Percentiles rank a stretch among this genome's conserved stretches.
Conservation (phyloP, 345 rosid species). For the Carallia pectinifolia region DNA sequence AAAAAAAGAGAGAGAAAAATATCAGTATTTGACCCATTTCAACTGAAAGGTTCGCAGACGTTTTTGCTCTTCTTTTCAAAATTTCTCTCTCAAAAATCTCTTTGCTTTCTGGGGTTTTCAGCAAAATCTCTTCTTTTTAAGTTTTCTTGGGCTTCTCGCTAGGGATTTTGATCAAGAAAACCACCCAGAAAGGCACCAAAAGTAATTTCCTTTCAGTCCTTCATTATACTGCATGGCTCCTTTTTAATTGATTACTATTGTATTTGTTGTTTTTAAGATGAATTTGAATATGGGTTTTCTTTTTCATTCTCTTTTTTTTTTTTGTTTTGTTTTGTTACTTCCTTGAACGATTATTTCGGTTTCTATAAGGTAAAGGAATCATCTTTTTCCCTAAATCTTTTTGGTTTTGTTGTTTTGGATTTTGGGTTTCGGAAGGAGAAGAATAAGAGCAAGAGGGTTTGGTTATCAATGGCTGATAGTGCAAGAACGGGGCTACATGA, state of each 20-base stretch:
- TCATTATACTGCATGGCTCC: neutral
- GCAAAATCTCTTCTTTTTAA: too few relatives aligned
- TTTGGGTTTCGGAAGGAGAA: neutral
- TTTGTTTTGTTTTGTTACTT: neutral
- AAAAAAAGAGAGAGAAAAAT: neutral
- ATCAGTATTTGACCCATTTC: neutral
- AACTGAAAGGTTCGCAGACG: neutral
- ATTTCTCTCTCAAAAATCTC: neutral
- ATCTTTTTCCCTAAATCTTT: neutral
- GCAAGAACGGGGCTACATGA: conserved; percentile 55
- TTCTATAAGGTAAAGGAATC: too few relatives aligned
- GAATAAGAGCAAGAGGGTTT: conserved; percentile 1
- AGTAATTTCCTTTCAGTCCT: neutral
- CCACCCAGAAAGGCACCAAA: neutral
- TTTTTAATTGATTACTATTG: neutral
- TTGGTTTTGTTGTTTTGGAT: neutral
- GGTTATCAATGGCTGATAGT: conserved; percentile 39
- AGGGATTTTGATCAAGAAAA: neutral
- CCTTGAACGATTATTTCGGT: neutral
- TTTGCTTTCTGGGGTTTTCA: neutral
- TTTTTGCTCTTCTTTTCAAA: neutral
- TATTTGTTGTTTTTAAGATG: neutral
- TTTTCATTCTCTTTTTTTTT: neutral
- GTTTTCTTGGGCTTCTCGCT: too few relatives aligned
- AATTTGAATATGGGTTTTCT: neutral